phyloP scores from a whole-genome alignment of 2,329 filamentous ascomycete species.

The Colletotrichum theobromicola region DNA sequence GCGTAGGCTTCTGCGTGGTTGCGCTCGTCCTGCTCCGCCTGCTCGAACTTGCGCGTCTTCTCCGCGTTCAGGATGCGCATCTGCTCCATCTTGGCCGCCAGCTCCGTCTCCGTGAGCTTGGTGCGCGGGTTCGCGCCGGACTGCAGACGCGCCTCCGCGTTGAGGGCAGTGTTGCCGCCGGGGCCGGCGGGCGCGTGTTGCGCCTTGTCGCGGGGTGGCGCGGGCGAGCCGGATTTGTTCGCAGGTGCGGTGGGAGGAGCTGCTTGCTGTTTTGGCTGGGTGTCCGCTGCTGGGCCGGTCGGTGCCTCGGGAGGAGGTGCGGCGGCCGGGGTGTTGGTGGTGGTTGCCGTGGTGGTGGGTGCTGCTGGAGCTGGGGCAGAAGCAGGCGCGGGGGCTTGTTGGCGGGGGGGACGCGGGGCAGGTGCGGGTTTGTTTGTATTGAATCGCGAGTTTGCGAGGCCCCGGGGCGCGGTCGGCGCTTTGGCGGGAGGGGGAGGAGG shows the following conservation, averaged over 20 bases:
- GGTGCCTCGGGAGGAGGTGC: not conserved
- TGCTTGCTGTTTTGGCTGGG: not conserved
- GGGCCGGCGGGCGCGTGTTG: constrained; percentile 2
- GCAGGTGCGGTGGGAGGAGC: not conserved
- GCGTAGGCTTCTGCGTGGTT: constrained; percentile 61
- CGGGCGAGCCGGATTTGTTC: not conserved
- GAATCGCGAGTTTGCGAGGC: constrained; percentile 14
- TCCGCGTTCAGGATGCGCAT: constrained; percentile 65
- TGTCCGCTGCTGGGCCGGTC: not conserved
- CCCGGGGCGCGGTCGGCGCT: constrained; percentile 3
- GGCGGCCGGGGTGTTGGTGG: not conserved
- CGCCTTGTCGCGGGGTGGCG: constrained; percentile 27
- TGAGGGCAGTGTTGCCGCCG: constrained; percentile 34
- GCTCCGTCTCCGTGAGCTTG: constrained; percentile 64
- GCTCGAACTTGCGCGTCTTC: constrained; percentile 63
- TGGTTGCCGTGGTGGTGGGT: not conserved
- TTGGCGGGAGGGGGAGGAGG: not conserved
- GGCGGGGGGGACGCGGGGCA: constrained; percentile 13
- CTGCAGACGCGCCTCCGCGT: constrained; percentile 47
- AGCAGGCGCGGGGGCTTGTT: not conserved
- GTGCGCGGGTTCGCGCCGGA: constrained; percentile 65
- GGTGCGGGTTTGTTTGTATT: constrained; percentile 6
- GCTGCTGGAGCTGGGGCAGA: not conserved
- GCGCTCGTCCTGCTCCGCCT: constrained; percentile 61
- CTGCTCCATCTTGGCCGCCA: constrained; percentile 64